Conservation (phyloP, 1,284 basidiomycete species). For the Trichosporon sp. region DNA sequence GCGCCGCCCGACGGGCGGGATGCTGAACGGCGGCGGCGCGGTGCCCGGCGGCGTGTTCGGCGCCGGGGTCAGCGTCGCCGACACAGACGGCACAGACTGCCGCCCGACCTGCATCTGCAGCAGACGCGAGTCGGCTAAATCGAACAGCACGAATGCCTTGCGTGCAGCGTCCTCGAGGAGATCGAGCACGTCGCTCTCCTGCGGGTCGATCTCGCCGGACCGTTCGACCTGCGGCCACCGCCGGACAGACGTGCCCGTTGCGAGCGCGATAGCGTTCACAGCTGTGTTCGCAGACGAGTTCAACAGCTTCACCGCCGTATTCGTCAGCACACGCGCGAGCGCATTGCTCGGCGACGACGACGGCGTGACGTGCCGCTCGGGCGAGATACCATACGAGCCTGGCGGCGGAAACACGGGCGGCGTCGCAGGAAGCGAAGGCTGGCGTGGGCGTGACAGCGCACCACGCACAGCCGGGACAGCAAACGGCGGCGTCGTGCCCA, state of each 20-base stretch:
- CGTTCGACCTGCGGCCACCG: slow-evolving; percentile 37
- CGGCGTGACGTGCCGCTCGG: slow-evolving; percentile 10
- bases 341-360: slow-evolving; percentile 56
- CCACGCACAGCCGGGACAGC: slow-evolving; percentile 35
- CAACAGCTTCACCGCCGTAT: slow-evolving; percentile 87
- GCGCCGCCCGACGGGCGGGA: slow-evolving; percentile 18
- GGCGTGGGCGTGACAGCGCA: slow-evolving; percentile 20
- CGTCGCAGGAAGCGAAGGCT: slow-evolving; percentile 35
- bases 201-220: slow-evolving; percentile 56
- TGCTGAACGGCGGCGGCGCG: slow-evolving; percentile 26
- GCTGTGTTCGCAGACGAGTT: slow-evolving; percentile 56
- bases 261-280: slow-evolving; percentile 41
- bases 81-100: neutral
- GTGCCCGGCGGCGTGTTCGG: slow-evolving; percentile 6
- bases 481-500: slow-evolving; percentile 50
- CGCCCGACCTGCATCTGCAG: slow-evolving; percentile 52
- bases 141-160: slow-evolving; percentile 87
- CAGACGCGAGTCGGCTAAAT: slow-evolving; percentile 90
- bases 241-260: slow-evolving; percentile 29
- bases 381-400: slow-evolving; percentile 18
- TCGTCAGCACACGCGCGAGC: slow-evolving; percentile 75
- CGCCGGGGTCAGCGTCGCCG: slow-evolving; percentile 11
- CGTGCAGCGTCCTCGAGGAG: slow-evolving; percentile 82
- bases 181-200: slow-evolving; percentile 73
- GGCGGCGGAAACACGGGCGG: slow-evolving; percentile 39